Evolutionary conservation across 75 land plant genomes (phyloP).

Genomic region (Adiantum capillusveneris): DNA sequence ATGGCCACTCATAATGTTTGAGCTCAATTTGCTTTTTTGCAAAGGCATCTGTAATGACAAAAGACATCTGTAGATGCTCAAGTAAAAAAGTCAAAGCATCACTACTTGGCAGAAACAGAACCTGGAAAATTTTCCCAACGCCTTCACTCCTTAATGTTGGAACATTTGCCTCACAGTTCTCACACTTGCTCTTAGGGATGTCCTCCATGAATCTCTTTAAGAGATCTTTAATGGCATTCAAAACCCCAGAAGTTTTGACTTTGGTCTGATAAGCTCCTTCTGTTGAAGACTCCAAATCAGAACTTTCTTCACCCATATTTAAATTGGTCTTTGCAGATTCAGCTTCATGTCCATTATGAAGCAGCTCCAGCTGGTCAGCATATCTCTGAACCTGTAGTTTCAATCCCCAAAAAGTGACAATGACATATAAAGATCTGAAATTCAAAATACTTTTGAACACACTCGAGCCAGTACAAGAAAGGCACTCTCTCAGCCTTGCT

Average conservation of each 20-base stretch:
- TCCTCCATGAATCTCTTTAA: constrained; percentile 34
- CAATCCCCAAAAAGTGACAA: too few relatives aligned
- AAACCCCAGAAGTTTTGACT: constrained; percentile 53
- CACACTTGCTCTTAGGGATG: constrained; percentile 36
- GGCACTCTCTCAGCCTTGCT: not conserved
- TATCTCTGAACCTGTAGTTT: constrained; percentile 36
- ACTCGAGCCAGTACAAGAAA: not conserved
- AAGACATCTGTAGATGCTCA: not conserved
- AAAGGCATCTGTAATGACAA: not conserved
- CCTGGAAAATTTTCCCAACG: constrained; percentile 83
- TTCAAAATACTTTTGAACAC: too few relatives aligned
- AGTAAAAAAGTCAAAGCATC: too few relatives aligned
- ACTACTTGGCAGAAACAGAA: constrained; percentile 11
- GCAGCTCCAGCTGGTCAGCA: constrained; percentile 27
- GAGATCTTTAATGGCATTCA: constrained; percentile 39
- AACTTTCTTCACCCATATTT: not conserved
- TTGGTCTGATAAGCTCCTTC: not conserved
- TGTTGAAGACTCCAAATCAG: too few relatives aligned
- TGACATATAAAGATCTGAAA: too few relatives aligned
- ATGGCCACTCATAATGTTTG: not conserved
- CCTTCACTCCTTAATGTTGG: constrained; percentile 45
- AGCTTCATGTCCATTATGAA: constrained; percentile 23
- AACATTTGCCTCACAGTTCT: constrained; percentile 40
- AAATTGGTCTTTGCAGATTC: not conserved
- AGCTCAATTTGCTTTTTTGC: not conserved